Conservation (phyloP, 2,329 filamentous ascomycete species). For the Sphaerulina musiva region DNA sequence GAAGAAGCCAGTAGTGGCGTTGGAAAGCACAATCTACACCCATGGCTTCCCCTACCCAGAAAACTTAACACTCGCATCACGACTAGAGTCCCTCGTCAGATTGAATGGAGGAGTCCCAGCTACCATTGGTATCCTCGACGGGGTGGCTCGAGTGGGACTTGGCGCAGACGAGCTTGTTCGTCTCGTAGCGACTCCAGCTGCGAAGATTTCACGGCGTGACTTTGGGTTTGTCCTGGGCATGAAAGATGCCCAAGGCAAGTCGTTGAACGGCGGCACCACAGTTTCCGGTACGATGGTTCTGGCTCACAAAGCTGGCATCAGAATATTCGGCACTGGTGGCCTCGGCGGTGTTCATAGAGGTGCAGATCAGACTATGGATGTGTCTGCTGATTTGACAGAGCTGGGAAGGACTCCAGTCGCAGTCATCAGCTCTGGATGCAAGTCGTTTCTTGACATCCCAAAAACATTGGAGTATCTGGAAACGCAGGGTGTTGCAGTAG, state of each 20-base stretch:
- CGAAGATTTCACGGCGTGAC: slow-evolving; percentile 84
- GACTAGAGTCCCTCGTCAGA: slow-evolving; percentile 75
- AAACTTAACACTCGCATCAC: slow-evolving; percentile 67
- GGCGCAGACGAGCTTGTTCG: slow-evolving; percentile 62
- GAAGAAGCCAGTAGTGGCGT: slow-evolving; percentile 76
- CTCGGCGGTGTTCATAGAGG: slow-evolving; percentile 91
- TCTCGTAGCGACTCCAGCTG: slow-evolving; percentile 56
- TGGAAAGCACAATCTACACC: slow-evolving; percentile 96
- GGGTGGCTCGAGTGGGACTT: slow-evolving; percentile 75
- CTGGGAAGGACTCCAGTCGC: slow-evolving; percentile 82
- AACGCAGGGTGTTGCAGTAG: slow-evolving; percentile 70
- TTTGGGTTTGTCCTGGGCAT: slow-evolving; percentile 73
- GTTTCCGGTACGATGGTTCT: slow-evolving; percentile 90
- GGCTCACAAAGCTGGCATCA: slow-evolving; percentile 78
- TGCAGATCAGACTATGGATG: slow-evolving; percentile 78
- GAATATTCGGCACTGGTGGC: slow-evolving; percentile 88
- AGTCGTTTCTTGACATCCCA: slow-evolving; percentile 90
- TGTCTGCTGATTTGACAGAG: slow-evolving; percentile 92
- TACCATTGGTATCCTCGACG: slow-evolving; percentile 81
- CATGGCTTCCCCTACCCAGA: slow-evolving; percentile 71
- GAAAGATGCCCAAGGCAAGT: slow-evolving; percentile 59
- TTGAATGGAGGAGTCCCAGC: slow-evolving; percentile 77
- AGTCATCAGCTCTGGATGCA: slow-evolving; percentile 84
- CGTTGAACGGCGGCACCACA: slow-evolving; percentile 82
- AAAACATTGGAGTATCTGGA: slow-evolving; percentile 77